These are phyloP conservation scores for Rhodocollybia butyracea DNA, from an alignment of 768 basidiomycete species.

Conservation along the genomic window DNA sequence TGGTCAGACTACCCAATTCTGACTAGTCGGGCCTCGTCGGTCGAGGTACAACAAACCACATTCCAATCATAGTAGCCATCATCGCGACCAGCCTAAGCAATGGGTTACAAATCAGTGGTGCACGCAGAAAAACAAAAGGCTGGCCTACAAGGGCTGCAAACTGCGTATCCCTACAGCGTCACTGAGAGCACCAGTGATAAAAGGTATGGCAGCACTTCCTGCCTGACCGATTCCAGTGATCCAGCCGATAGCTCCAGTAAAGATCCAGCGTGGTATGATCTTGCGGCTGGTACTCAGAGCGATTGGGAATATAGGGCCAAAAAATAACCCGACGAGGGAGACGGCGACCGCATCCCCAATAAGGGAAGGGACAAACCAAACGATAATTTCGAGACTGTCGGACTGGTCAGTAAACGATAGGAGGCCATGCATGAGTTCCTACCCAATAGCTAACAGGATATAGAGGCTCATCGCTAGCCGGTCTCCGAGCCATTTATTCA, in stretches of 20 bases:
- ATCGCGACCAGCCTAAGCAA: constrained; percentile 49
- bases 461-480: constrained; percentile 51
- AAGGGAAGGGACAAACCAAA: constrained; percentile 70
- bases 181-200: constrained; percentile 69
- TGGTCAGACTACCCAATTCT: too few relatives aligned
- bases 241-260: constrained; percentile 65
- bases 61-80: constrained; percentile 55
- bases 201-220: constrained; percentile 69
- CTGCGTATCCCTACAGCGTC: constrained; percentile 56
- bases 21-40: constrained; percentile 3
- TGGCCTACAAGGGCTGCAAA: constrained; percentile 59
- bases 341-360: constrained; percentile 63
- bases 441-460: constrained; percentile 47
- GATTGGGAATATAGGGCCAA: constrained; percentile 78
- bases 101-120: background rate
- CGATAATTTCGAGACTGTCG: constrained; percentile 54
- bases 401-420: background rate
- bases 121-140: background rate
- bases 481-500: constrained; percentile 59
- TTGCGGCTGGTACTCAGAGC: constrained; percentile 68
- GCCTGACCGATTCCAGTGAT: constrained; percentile 68
- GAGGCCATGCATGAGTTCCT: constrained; percentile 7
- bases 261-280: constrained; percentile 67
- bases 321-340: constrained; percentile 58
- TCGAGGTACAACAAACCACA: constrained; percentile 52